A percentile compares a stretch with the other conserved stretches of the same genome.
These are phyloP conservation scores for Blastosporella zonata DNA, from an alignment of 1,284 basidiomycete genomes.

Conservation along the genomic window DNA sequence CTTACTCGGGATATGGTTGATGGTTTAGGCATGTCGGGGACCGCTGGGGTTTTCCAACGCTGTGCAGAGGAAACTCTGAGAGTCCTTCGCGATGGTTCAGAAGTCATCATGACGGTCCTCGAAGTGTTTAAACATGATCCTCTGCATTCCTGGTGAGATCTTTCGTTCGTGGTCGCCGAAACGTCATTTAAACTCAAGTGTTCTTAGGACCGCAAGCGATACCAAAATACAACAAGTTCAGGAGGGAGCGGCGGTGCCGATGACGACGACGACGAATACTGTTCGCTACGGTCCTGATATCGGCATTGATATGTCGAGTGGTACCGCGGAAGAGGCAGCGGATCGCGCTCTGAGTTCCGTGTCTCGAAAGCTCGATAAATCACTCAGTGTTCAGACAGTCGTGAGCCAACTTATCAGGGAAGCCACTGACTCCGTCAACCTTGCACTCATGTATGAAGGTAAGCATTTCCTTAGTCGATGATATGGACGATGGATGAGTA, in stretches of 20 bases:
- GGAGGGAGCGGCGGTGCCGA: slow-evolving; percentile 26
- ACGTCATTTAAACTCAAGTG: not conserved
- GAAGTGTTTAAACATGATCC: slow-evolving; percentile 98
- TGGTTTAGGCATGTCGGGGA: slow-evolving; percentile 88
- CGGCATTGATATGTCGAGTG: slow-evolving; percentile 60
- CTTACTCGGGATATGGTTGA: slow-evolving; percentile 94
- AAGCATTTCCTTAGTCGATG: slow-evolving; percentile 18
- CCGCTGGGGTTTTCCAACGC: slow-evolving; percentile 92
- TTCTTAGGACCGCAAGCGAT: slow-evolving; percentile 68
- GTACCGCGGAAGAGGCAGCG: slow-evolving; percentile 79
- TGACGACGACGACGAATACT: slow-evolving; percentile 22
- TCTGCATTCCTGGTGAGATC: slow-evolving; percentile 77
- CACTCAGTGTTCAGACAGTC: slow-evolving; percentile 87
- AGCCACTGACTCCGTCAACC: slow-evolving; percentile 76
- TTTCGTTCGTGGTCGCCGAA: not conserved
- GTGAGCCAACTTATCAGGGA: slow-evolving; percentile 93
- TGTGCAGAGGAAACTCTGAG: slow-evolving; percentile 94
- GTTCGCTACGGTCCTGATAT: slow-evolving; percentile 35
- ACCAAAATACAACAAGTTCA: slow-evolving; percentile 65
- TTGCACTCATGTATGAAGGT: slow-evolving; percentile 81
- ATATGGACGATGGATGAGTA: too few species aligned
- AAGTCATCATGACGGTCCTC: slow-evolving; percentile 90
- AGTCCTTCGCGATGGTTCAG: slow-evolving; percentile 82
- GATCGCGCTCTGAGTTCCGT: slow-evolving; percentile 85
- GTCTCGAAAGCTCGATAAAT: slow-evolving; percentile 76